Conservation (phyloP, 345 rosid species). For the Pistacia integerrima region DNA sequence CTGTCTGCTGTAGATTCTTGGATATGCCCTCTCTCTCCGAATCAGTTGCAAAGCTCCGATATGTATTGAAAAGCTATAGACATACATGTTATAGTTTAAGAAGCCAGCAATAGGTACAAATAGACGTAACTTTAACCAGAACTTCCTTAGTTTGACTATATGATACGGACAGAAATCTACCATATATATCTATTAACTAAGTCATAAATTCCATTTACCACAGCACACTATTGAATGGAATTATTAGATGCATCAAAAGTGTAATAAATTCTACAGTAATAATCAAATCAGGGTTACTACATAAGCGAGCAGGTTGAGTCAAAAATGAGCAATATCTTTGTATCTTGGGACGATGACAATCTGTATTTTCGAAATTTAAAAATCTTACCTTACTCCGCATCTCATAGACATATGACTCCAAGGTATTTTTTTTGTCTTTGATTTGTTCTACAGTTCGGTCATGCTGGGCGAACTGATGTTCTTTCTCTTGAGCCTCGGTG, state of each 20-base stretch:
- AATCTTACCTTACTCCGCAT: constrained; percentile 56
- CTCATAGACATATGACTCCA: constrained; percentile 69
- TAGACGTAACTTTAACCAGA: background rate
- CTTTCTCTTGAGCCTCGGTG: constrained; percentile 48
- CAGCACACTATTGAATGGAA: background rate
- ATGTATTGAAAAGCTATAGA: constrained; percentile 52
- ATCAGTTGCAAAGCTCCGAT: constrained; percentile 53
- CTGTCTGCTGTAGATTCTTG: constrained; percentile 54
- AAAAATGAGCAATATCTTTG: background rate
- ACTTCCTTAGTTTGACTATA: background rate
- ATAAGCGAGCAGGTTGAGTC: background rate
- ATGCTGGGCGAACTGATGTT: constrained; percentile 47
- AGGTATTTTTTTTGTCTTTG: constrained; percentile 54
- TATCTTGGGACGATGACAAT: background rate
- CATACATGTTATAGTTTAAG: constrained; percentile 6
- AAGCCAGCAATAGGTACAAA: background rate
- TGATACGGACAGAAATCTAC: background rate
- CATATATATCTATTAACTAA: background rate
- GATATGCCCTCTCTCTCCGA: constrained; percentile 54
- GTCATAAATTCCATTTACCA: background rate
- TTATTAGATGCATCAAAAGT: background rate
- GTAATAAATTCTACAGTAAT: background rate
- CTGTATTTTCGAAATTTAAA: background rate
- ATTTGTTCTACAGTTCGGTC: constrained; percentile 54
- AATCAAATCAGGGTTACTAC: background rate